Percentiles rank a stretch among this genome's conserved stretches.
These are phyloP conservation scores for Petasospora fabianii DNA, from an alignment of 1,139 yeast species.

Conservation along the genomic window DNA sequence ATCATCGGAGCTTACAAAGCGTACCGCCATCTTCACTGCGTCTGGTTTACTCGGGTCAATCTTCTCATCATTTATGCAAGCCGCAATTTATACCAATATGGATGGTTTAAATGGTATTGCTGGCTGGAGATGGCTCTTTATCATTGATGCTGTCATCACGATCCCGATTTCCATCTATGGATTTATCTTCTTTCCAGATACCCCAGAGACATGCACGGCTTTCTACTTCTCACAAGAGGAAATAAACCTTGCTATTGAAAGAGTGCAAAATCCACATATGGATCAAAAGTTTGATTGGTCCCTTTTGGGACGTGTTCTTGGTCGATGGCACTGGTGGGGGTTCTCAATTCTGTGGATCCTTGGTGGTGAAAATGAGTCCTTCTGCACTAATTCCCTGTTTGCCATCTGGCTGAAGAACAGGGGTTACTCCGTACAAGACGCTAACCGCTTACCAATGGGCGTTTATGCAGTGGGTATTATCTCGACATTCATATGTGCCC, in stretches of 20 bases:
- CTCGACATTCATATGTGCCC: slow-evolving; percentile 43
- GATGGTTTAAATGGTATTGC: slow-evolving; percentile 46
- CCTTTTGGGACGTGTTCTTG: slow-evolving; percentile 44
- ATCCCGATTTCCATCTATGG: slow-evolving; percentile 53
- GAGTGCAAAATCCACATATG: slow-evolving; percentile 37
- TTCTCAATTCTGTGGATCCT: slow-evolving; percentile 53
- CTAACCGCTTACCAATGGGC: slow-evolving; percentile 58
- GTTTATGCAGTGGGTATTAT: slow-evolving; percentile 50
- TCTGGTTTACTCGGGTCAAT: slow-evolving; percentile 53
- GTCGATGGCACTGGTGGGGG: slow-evolving; percentile 58
- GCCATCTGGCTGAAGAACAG: slow-evolving; percentile 47
- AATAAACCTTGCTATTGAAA: slow-evolving; percentile 35
- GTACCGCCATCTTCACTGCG: slow-evolving; percentile 50
- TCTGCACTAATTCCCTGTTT: slow-evolving; percentile 48
- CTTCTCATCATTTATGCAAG: slow-evolving; percentile 55
- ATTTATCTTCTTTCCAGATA: slow-evolving; percentile 53
- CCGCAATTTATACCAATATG: slow-evolving; percentile 50
- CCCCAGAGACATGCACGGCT: slow-evolving; percentile 48
- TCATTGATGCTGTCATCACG: slow-evolving; percentile 57
- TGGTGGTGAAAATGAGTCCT: slow-evolving; percentile 60
- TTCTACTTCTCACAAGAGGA: slow-evolving; percentile 38
- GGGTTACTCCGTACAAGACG: slow-evolving; percentile 40
- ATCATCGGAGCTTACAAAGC: slow-evolving; percentile 39
- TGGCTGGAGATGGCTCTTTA: slow-evolving; percentile 70
- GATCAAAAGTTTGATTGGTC: slow-evolving; percentile 42